Conservation (phyloP, 805 yeast genomes). For the Nakazawaea ambrosiae region DNA sequence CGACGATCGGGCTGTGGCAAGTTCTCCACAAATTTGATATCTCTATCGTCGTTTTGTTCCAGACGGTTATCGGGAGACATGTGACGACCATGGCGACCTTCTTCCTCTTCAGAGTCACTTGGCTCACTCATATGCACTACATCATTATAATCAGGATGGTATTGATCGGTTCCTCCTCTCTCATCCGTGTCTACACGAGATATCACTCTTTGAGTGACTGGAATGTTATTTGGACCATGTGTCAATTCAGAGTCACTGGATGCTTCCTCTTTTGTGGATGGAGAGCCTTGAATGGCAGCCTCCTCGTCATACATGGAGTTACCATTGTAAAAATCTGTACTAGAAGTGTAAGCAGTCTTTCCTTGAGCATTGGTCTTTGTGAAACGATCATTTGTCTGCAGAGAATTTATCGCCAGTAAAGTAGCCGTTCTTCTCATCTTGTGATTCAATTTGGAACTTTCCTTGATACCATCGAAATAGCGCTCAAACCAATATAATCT, state of each 20-base stretch:
- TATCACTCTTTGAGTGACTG: background rate
- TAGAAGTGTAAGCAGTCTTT: background rate
- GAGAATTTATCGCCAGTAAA: constrained; percentile 37
- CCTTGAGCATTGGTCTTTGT: background rate
- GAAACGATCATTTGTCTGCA: background rate
- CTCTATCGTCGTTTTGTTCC: constrained; percentile 26
- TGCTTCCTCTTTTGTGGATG: background rate
- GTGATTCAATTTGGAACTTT: constrained; percentile 68
- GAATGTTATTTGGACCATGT: background rate
- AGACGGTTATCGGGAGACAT: constrained; percentile 39
- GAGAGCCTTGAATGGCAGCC: background rate
- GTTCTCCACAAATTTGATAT: constrained; percentile 49
- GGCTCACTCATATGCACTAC: constrained; percentile 35
- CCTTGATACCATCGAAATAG: constrained; percentile 75
- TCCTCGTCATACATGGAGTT: background rate
- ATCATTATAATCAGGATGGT: constrained; percentile 10
- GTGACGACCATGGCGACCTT: constrained; percentile 1
- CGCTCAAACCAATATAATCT: constrained; percentile 88
- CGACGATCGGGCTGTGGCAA: constrained; percentile 48
- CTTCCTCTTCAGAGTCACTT: constrained; percentile 27
- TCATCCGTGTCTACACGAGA: constrained; percentile 2
- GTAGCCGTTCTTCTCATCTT: constrained; percentile 79
- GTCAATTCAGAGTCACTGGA: background rate
- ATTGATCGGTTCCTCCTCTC: constrained; percentile 8
- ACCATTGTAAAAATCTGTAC: background rate